Evolutionary conservation across 2,329 filamentous ascomycete species (phyloP), one percentile per base, ranked within the genome.

Genomic region (Colletotrichum sp.): DNA sequence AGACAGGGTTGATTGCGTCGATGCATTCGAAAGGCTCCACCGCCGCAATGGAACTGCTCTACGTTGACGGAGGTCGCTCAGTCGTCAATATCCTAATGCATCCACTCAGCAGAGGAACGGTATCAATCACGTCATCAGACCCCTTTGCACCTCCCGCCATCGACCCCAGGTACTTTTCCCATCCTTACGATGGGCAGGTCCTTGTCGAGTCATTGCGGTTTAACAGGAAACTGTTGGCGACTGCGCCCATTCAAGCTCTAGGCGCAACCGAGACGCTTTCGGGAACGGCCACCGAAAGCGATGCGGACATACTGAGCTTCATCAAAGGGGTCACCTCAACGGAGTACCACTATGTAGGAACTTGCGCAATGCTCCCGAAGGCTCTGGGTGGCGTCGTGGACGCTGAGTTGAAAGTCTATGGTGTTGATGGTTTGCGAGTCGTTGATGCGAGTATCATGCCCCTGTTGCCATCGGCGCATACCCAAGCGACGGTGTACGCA

Each of bases 31-130:
- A 79, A 34, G 59, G 73, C 65, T 71, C 83, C 21, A 73, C 81
- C 69, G 61, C 77, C 7, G 24, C 78, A 5, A 75, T 78, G 69
- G 81, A 80, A 30, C 79, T 85, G 34, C 81, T 85, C 61, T 85
- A 82, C 77, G 79, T 80, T 63, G 74, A 82, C 77, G 78, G 77
- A 76, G n/a, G 81, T 65, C 76, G 83, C 55, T 78, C 74, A 77
- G 21, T 77, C 80, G 36, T 79, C 5, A 80, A 85, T 24, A 82
- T 83, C 63, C 78, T 83, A 38, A 79, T 83, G 72, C 84, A 86
- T 72, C 85, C 85, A 2, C 79, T 86, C 28, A 84, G 82, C 69
- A 81, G 85, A 18, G 85, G 85, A 28, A 83, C 82, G 12, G 82
- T 87, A 64, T 81, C 79, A 28, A 83, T 87, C 48, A 81, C 84